Evolutionary conservation across 1,284 basidiomycete genomes (phyloP).

Genomic region (Cryptococcus hybrid): DNA sequence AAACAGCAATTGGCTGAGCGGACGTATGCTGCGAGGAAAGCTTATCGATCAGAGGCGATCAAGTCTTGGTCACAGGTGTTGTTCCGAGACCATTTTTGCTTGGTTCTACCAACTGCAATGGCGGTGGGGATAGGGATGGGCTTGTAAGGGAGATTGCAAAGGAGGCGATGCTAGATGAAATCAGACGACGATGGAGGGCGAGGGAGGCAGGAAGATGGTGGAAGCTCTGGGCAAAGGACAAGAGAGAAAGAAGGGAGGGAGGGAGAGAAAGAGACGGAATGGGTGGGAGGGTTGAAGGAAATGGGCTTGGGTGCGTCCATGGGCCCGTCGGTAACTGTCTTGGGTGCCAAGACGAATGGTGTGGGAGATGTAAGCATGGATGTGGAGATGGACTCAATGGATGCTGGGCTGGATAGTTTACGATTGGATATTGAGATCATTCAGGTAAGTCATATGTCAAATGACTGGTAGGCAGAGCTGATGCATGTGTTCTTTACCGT

Average conservation of each 20-base stretch:
- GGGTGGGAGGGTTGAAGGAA: constrained; percentile 14
- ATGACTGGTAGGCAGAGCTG: background rate
- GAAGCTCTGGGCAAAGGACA: constrained; percentile 19
- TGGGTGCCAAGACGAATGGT: background rate
- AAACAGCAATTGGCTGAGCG: constrained; percentile 22
- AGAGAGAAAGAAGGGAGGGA: constrained; percentile 10
- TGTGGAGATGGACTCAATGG: background rate
- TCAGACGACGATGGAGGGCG: constrained; percentile 11
- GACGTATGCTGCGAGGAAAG: constrained; percentile 15
- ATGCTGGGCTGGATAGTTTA: constrained; percentile 9
- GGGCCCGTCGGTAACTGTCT: background rate
- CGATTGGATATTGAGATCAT: constrained; percentile 17
- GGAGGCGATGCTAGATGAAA: constrained; percentile 7
- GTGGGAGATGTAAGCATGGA: background rate
- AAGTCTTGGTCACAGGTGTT: constrained; percentile 7
- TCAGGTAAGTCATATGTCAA: constrained; percentile 5
- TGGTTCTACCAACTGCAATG: too few relatives aligned
- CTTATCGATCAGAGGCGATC: constrained; percentile 15
- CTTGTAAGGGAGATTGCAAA: background rate
- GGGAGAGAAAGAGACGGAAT: constrained; percentile 18
- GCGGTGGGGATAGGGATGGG: background rate
- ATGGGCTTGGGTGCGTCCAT: constrained; percentile 31
- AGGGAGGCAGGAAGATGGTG: constrained; percentile 17
- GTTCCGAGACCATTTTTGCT: too few relatives aligned
- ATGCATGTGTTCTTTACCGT: background rate